Base-by-base conservation (phyloP, 108 stramenopile genomes). In the Chaetoceros muelleri region DNA sequence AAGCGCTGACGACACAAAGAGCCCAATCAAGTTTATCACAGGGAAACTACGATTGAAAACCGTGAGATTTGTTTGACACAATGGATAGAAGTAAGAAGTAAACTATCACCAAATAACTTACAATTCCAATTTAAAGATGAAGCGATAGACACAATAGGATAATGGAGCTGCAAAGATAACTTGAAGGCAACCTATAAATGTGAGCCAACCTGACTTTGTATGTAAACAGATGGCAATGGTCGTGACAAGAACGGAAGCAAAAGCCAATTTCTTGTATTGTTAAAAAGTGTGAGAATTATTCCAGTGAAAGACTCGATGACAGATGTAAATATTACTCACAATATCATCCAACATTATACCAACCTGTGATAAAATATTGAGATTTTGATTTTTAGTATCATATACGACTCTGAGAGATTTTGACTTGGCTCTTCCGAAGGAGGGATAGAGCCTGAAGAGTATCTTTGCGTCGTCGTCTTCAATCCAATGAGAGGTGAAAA, bases 1-100 rank as follows among this genome's bases (percentile, higher is more conserved):
- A 24, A 80, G 52, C 5, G 79, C 79, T 57, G 75, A 80, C 13
- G 73, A 58, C 5, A 80, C 75, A 65, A 76, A 80, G 28, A 76
- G 52, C 2, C 75, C 79, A 58, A 76, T 80, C 53, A 73, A 76
- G 66, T 80, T 80, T 40, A 80, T 55, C 34, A 80, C 75, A n/a
- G 79, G 79, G 34, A 80, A 80, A 63, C 34, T 40, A 13, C 34
- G 13, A 40, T 40, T 40, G 34, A 40, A 40, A 40, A 40, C 8
- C 8, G 5, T 10, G 13, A 10, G 34, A 40, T 40, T 10, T 40
- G 34, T 40, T 5, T 40, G 34, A 13, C 13, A n/a, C n/a, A n/a
- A n/a, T n/a, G n/a, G n/a, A n/a, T n/a, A n/a, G n/a, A n/a, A n/a
- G n/a, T n/a, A n/a, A n/a, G n/a, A 13, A 10, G 34, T 40, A 13